Percentiles rank a stretch among this genome's conserved stretches.
phyloP scores from a whole-genome alignment of 805 yeast species.

The Pichia cabralensis region DNA sequence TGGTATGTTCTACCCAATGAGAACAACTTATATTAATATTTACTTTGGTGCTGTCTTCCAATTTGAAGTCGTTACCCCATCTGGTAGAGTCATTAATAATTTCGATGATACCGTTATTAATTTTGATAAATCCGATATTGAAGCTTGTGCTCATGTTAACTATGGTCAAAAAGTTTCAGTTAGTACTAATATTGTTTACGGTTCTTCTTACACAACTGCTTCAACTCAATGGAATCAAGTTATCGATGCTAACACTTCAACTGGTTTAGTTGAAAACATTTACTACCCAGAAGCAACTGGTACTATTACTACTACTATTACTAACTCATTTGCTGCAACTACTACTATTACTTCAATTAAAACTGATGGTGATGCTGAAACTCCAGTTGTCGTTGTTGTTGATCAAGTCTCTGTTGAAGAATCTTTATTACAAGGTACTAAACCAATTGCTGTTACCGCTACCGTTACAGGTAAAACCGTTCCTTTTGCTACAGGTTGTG shows the following conservation, averaged over 20 bases:
- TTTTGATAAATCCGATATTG: conserved; percentile 3
- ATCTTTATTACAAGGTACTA: not conserved
- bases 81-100: conserved; percentile 5
- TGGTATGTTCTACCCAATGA: conserved; percentile 10
- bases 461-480: conserved; percentile 3
- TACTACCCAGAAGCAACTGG: not conserved
- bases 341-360: not conserved
- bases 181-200: not conserved
- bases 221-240: not conserved
- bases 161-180: not conserved
- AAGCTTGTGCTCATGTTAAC: conserved; percentile 1
- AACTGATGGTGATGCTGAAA: not conserved
- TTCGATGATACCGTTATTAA: conserved; percentile 3
- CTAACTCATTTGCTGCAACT: conserved; percentile 4
- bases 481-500: conserved; percentile 4
- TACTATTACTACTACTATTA: not conserved
- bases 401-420: conserved; percentile 1
- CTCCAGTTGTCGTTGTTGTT: conserved; percentile 2
- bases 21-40: conserved; percentile 9
- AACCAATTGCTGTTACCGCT: not conserved
- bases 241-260: not conserved
- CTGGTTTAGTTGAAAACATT: not conserved
- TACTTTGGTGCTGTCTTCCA: conserved; percentile 5
- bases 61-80: conserved; percentile 10
- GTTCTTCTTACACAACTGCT: not conserved